Conservation (phyloP, 176 grass and related monocot species). For the Aegilops tauschii region DNA sequence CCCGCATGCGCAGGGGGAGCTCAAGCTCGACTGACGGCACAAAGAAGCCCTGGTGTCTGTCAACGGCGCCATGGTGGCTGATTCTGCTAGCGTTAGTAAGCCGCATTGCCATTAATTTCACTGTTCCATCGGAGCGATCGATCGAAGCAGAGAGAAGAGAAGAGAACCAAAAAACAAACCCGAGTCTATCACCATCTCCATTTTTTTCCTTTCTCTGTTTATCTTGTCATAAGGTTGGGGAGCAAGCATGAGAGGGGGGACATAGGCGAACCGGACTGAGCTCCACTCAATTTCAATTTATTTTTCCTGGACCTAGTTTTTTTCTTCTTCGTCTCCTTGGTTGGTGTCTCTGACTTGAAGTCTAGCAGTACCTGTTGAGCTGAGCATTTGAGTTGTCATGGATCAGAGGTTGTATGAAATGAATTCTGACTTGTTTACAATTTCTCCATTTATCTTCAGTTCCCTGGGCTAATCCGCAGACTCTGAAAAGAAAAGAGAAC, state of each 20-base stretch:
- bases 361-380: not conserved
- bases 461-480: not conserved
- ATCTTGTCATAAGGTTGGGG: conserved; percentile 36
- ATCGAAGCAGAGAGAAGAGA: not conserved
- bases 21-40: conserved; percentile 32
- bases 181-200: not conserved
- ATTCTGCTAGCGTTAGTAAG: conserved; percentile 29
- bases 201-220: conserved; percentile 1
- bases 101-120: conserved; percentile 31
- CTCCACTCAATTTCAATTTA: not conserved
- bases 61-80: not conserved
- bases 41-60: not conserved
- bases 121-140: conserved; percentile 34
- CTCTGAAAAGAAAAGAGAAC: not conserved
- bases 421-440: not conserved
- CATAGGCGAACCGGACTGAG: conserved; percentile 16
- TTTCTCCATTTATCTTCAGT: not conserved
- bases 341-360: conserved; percentile 26
- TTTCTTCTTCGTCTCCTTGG: not conserved
- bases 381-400: conserved; percentile 32
- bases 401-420: not conserved
- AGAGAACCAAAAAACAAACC: not conserved
- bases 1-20: not conserved
- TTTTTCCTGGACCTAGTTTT: not conserved
- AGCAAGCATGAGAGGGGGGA: conserved; percentile 34